Evolutionary conservation across 805 yeast genomes (phyloP), one percentile per base, ranked within the genome.

Genomic region (Yamadazyma philogaea): DNA sequence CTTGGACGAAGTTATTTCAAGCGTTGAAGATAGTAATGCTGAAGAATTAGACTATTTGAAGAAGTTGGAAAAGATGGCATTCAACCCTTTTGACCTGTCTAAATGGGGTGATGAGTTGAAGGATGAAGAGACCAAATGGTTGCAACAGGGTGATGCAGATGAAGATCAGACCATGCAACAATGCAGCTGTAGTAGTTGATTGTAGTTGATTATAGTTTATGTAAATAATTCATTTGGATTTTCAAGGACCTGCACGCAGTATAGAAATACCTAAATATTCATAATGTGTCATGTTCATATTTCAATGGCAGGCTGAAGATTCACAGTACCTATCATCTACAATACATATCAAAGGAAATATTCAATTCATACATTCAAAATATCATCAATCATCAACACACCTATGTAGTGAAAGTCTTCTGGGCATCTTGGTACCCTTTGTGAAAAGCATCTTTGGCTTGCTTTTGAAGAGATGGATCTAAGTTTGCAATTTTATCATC

Each of bases 1-100:
- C 40, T 68, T 93, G 41, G 87, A 88, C 41, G 90, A 89, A 47
- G 96, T 88, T 0, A 82, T 87, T 35, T 72, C 76, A 21, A 64
- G 67, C 34, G 72, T 81, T 0, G 68, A 74, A 28, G 85, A 79
- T 1, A 66, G 73, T 21, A 70, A 75, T 27, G 66, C 64, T n/a
- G 57, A 57, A 24, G 81, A 80, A 55, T 55, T 71, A 10, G 64
- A 70, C 0, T 64, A 76, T 32, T 66, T 89, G 46, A 56, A 77
- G 22, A 85, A 85, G 51, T 67, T 89, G 10, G 72, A 81, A 44
- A 66, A 71, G 40, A 87, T 91, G 96, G 68, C 85, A 10, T 68
- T 79, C 22, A 66, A 83, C 54, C 98, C 99, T 0, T 90, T 77
- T 59, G 83, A 84, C 48, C 66, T 66, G 3, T 48, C 65, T 0